Evolutionary conservation across 1,284 basidiomycete genomes (phyloP).

Genomic region (Sanghuangporus baumii): DNA sequence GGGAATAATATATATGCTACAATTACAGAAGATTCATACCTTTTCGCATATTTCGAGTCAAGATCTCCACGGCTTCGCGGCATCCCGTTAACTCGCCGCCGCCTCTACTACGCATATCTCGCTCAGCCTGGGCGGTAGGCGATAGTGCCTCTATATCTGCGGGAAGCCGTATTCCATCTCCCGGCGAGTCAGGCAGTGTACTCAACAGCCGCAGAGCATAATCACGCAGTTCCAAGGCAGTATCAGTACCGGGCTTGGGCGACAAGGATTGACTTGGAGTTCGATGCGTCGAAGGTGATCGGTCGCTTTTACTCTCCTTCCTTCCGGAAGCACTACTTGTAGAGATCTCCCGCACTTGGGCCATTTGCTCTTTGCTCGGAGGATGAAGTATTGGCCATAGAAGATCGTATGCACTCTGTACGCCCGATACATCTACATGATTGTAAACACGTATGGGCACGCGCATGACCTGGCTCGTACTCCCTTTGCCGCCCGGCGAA

Average conservation of each 20-base stretch:
- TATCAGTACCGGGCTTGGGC: slow-evolving; percentile 2
- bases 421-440: slow-evolving; percentile 59
- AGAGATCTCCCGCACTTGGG: slow-evolving; percentile 6
- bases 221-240: slow-evolving; percentile 1
- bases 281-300: slow-evolving; percentile 14
- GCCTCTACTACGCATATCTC: slow-evolving; percentile 23
- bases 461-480: slow-evolving; percentile 77
- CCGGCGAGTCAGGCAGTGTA: neutral
- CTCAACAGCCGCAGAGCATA: slow-evolving; percentile 7
- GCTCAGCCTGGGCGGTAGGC: neutral
- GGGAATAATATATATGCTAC: slow-evolving; percentile 2
- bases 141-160: neutral
- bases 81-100: slow-evolving; percentile 61
- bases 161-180: neutral
- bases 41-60: slow-evolving; percentile 85
- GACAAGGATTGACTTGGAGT: slow-evolving; percentile 1
- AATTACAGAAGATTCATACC: slow-evolving; percentile 36
- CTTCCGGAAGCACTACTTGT: slow-evolving; percentile 12
- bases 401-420: slow-evolving; percentile 57
- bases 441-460: slow-evolving; percentile 88
- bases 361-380: slow-evolving; percentile 23
- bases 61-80: slow-evolving; percentile 84
- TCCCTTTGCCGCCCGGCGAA: slow-evolving; percentile 23
- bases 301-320: slow-evolving; percentile 17
- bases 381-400: slow-evolving; percentile 55